Conservation (phyloP, 1,284 basidiomycete genomes). For the Grifola frondosa region DNA sequence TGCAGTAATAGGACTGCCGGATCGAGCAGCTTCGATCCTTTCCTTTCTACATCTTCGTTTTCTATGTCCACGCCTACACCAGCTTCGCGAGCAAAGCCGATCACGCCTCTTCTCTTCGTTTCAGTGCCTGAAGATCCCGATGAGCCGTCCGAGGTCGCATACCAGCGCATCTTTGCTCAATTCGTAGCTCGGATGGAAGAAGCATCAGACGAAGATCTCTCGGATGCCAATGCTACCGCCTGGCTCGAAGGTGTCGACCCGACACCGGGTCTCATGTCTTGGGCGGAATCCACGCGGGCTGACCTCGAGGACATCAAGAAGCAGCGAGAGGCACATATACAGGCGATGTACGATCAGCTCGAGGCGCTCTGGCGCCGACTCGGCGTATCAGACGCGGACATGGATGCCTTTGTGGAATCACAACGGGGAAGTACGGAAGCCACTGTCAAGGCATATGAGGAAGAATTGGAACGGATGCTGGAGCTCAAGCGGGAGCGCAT, state of each 20-base stretch:
- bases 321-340: constrained; percentile 73
- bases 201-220: constrained; percentile 48
- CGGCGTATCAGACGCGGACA: constrained; percentile 68
- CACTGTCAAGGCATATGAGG: constrained; percentile 78
- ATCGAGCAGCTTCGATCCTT: constrained; percentile 44
- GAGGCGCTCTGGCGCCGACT: constrained; percentile 80
- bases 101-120: constrained; percentile 26
- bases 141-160: constrained; percentile 40
- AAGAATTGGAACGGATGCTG: constrained; percentile 88
- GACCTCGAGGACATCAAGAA: constrained; percentile 71
- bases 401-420: constrained; percentile 80
- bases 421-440: constrained; percentile 77
- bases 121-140: constrained; percentile 16
- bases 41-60: constrained; percentile 40
- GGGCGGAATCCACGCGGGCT: constrained; percentile 56
- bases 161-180: constrained; percentile 58
- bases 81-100: constrained; percentile 22
- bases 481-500: constrained; percentile 87
- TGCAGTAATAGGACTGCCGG: constrained; percentile 25
- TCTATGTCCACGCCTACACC: constrained; percentile 35
- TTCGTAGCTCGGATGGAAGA: constrained; percentile 66
- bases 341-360: constrained; percentile 83
- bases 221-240: constrained; percentile 45
- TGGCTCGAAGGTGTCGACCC: constrained; percentile 64
- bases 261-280: constrained; percentile 58